Conservation (phyloP, 768 basidiomycete genomes). For the Dendrothele bispora region DNA sequence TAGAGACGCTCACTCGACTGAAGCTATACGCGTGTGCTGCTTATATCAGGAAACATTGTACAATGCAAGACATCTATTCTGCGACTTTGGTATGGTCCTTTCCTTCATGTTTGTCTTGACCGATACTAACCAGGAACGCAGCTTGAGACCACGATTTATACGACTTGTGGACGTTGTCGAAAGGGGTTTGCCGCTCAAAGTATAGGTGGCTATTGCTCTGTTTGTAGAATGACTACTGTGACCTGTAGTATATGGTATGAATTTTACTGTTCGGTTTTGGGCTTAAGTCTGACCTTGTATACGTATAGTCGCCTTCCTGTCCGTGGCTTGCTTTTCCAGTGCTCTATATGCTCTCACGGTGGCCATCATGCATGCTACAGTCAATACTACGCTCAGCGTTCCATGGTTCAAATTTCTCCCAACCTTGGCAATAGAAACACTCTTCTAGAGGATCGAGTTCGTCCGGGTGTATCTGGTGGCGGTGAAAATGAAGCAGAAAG, state of each 20-base stretch:
- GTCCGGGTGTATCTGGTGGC: constrained; percentile 16
- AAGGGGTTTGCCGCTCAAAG: constrained; percentile 51
- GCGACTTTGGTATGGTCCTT: constrained; percentile 47
- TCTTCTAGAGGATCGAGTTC: constrained; percentile 10
- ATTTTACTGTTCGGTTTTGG: neutral
- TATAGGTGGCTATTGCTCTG: constrained; percentile 44
- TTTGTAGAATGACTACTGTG: constrained; percentile 48
- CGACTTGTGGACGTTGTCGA: constrained; percentile 66
- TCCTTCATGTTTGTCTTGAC: neutral
- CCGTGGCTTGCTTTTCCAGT: constrained; percentile 66
- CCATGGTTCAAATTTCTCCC: constrained; percentile 49
- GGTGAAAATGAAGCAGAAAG: constrained; percentile 21
- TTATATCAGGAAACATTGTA: constrained; percentile 69
- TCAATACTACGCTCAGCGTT: constrained; percentile 60
- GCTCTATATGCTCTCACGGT: constrained; percentile 76
- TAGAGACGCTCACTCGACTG: constrained; percentile 65
- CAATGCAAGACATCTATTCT: constrained; percentile 49
- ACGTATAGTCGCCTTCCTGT: constrained; percentile 73
- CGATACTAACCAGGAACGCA: constrained; percentile 23
- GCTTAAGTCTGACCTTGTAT: constrained; percentile 3
- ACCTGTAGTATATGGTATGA: constrained; percentile 76
- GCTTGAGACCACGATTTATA: constrained; percentile 74
- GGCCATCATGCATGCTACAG: constrained; percentile 81
- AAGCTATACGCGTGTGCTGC: constrained; percentile 68
- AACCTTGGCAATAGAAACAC: constrained; percentile 16